phyloP scores from a whole-genome alignment of 257 asterid genomes.

The Lithospermum erythrorhizon region DNA sequence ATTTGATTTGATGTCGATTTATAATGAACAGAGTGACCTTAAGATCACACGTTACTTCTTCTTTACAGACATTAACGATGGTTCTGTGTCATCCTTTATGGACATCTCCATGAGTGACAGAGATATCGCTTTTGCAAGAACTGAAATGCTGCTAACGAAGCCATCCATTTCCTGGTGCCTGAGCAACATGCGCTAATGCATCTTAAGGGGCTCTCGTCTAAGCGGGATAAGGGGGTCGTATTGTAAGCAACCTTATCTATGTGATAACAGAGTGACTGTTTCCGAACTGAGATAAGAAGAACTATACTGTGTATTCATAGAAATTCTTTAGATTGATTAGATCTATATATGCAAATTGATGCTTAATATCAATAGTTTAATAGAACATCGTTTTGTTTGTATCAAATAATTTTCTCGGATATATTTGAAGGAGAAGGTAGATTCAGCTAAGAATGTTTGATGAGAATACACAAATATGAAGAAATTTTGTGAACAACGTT shows the following conservation, averaged over 20 bases:
- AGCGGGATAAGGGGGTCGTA: no score
- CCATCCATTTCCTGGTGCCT: no score
- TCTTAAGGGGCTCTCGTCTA: no score
- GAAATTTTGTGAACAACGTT: constrained; percentile 5
- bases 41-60: not conserved
- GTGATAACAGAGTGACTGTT: no score
- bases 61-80: not conserved
- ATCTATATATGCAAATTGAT: not conserved
- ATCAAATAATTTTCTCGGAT: no score
- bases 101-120: not conserved
- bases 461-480: not conserved
- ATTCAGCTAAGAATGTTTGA: constrained; percentile 1
- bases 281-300: no score
- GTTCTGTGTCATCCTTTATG: not conserved
- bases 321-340: not conserved
- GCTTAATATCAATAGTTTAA: not conserved
- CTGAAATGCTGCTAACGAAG: not conserved
- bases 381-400: not conserved
- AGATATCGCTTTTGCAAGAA: not conserved
- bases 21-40: no score
- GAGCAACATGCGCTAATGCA: no score
- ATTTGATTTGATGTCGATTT: no score
- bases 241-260: no score
- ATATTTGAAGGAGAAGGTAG: not conserved
- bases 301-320: not conserved